A percentile compares a stretch with the other conserved stretches of the same genome.
These are phyloP conservation scores for Raffaelea arxii DNA, from an alignment of 2,329 filamentous ascomycete species.

Conservation along the genomic window DNA sequence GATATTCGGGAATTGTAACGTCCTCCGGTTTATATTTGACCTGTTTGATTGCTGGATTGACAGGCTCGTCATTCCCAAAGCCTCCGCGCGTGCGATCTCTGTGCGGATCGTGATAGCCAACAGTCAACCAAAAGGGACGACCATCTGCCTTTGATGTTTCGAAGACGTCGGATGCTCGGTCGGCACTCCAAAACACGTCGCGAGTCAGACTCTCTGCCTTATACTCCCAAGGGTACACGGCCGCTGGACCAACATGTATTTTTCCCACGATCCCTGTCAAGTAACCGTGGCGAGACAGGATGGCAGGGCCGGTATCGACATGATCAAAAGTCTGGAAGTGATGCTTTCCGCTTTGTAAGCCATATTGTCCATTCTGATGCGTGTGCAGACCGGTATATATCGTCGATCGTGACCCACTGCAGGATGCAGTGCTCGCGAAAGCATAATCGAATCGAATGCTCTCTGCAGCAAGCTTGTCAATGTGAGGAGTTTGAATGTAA, in stretches of 20 bases:
- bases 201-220: conserved; percentile 29
- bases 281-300: conserved; percentile 30
- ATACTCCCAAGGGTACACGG: conserved; percentile 31
- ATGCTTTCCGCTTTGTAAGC: conserved; percentile 24
- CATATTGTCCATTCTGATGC: conserved; percentile 38
- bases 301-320: conserved; percentile 28
- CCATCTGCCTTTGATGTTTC: conserved; percentile 18
- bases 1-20: conserved; percentile 29
- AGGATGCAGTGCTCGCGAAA: conserved; percentile 36
- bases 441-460: conserved; percentile 27
- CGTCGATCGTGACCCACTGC: conserved; percentile 34
- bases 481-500: conserved; percentile 25
- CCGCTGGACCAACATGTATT: conserved; percentile 33
- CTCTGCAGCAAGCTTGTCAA: conserved; percentile 28
- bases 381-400: conserved; percentile 40
- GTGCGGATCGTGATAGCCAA: conserved; percentile 37
- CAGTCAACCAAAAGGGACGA: conserved; percentile 32
- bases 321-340: conserved; percentile 35
- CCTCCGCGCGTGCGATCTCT: conserved; percentile 28
- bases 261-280: conserved; percentile 38
- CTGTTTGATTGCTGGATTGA: conserved; percentile 14
- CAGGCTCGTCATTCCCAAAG: conserved; percentile 32
- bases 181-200: conserved; percentile 30
- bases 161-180: conserved; percentile 28
- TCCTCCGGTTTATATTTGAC: conserved; percentile 18